phyloP scores from a whole-genome alignment of 208 protist species.

The Trichomonas vaginalis region DNA sequence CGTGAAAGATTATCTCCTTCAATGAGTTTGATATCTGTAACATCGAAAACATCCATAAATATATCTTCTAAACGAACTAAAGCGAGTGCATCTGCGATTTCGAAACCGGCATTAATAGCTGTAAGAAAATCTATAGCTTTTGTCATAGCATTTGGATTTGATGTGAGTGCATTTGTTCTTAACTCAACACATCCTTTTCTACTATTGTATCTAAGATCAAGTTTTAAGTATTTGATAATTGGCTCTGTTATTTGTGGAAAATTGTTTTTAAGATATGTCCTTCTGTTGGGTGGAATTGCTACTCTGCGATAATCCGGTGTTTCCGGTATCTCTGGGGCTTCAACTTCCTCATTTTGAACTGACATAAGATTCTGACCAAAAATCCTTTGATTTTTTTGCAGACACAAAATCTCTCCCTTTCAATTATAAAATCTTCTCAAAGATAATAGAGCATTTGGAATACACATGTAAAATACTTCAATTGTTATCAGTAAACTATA shows the following conservation, averaged over 20 bases:
- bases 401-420: no score
- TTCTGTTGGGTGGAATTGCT: background rate
- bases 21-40: background rate
- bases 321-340: background rate
- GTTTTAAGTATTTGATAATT: background rate
- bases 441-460: no score
- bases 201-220: background rate
- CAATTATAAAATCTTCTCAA: no score
- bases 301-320: background rate
- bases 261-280: background rate
- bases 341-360: background rate
- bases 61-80: background rate
- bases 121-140: slow-evolving; percentile 10
- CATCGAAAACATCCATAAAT: background rate
- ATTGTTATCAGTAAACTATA: no score
- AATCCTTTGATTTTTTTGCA: no score
- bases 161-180: background rate
- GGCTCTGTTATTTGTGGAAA: background rate
- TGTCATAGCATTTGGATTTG: slow-evolving; percentile 11
- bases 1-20: background rate
- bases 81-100: slow-evolving; percentile 14
- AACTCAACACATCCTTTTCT: background rate
- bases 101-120: background rate
- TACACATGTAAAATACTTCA: no score
- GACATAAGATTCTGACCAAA: no score